Percentiles rank a stretch among this genome's conserved stretches.
Conservation (phyloP, 148 eudicot genomes). For the Limonium bicolor region DNA sequence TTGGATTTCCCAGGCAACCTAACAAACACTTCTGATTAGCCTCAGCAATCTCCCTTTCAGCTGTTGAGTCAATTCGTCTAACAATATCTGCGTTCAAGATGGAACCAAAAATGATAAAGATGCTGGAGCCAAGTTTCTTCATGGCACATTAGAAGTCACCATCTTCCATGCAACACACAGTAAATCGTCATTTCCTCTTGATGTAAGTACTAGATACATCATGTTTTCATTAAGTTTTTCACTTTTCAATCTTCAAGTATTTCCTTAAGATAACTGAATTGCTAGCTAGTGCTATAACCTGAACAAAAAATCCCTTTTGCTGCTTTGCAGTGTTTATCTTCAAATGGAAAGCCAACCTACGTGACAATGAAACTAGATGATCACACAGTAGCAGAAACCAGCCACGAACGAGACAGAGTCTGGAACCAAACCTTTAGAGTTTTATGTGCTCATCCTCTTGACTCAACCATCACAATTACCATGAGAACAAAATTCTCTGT, state of each 20-base stretch:
- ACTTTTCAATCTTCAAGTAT: too few relatives aligned
- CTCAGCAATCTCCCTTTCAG: not conserved
- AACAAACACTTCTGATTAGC: too few relatives aligned
- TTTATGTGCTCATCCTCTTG: slow-evolving; percentile 66
- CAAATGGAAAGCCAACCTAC: slow-evolving; percentile 35
- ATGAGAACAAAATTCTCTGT: slow-evolving; percentile 45
- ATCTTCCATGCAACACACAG: slow-evolving; percentile 64
- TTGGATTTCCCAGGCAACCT: too few relatives aligned
- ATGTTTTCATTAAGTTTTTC: too few relatives aligned
- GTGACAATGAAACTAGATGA: slow-evolving; percentile 61
- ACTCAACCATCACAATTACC: slow-evolving; percentile 49
- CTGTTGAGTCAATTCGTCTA: not conserved
- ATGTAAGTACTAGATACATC: slow-evolving; percentile 24
- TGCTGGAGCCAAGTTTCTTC: slow-evolving; percentile 37
- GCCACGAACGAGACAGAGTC: slow-evolving; percentile 32
- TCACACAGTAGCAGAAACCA: slow-evolving; percentile 57
- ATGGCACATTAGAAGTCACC: slow-evolving; percentile 83
- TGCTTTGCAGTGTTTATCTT: slow-evolving; percentile 49
- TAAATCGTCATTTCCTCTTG: slow-evolving; percentile 32
- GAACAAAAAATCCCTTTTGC: not conserved
- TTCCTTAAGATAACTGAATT: too few relatives aligned
- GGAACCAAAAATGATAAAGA: slow-evolving; percentile 17
- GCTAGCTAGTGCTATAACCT: too few relatives aligned
- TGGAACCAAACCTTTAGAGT: slow-evolving; percentile 93
- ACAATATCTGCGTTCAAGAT: not conserved